Base-by-base conservation (phyloP, 2,329 filamentous ascomycete genomes). In the Colletotrichum godetiae region DNA sequence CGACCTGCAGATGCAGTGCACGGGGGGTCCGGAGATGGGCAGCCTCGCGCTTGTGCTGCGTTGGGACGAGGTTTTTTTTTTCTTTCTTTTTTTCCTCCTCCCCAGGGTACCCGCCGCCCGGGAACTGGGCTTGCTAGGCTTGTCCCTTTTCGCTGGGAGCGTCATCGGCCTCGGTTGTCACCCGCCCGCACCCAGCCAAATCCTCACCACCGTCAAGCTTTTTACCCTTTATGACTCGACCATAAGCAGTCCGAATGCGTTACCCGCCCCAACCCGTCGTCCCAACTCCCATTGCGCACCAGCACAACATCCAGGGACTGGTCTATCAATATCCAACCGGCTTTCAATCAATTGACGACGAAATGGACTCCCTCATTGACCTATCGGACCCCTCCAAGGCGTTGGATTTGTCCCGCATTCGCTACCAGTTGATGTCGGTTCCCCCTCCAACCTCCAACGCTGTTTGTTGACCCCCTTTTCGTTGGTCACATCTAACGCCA, bases 301-400 rank as follows among this genome's bases (percentile, higher is more conserved):
- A 70, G 46, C 61, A 57, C 11, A 66, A 57, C 15, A 19, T 56
- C 13, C 55, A 56, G 35, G 19, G 22, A 12, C 67, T 53, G 12
- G 35, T 29, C 60, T 66, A 57, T 60, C 22, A 62, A 27, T 52
- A 33, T 12, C 15, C 56, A 5, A 57, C 56, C 31, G 60, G 56
- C 5, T 70, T 71, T 27, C 67, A 73, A 46, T 73, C 71, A 59
- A 73, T 71, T 73, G 67, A 70, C 60, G 71, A 73, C 71, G 69
- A 70, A 33, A 99, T 99, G 97, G 97, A 99, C 82, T 89, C 94
- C 22, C 91, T 95, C 60, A 95, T 98, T 79, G 95, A 98, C 82
- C 91, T 98, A 74, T 94, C 92, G 52, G 94, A 98, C 84, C 90
- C 92, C 80, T 91, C 91, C 77, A 94, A 94, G 86, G 95, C 96